Evolutionary conservation across 2,329 filamentous ascomycete genomes (phyloP), one percentile per base, ranked within the genome.

Genomic region (Calycina marina): DNA sequence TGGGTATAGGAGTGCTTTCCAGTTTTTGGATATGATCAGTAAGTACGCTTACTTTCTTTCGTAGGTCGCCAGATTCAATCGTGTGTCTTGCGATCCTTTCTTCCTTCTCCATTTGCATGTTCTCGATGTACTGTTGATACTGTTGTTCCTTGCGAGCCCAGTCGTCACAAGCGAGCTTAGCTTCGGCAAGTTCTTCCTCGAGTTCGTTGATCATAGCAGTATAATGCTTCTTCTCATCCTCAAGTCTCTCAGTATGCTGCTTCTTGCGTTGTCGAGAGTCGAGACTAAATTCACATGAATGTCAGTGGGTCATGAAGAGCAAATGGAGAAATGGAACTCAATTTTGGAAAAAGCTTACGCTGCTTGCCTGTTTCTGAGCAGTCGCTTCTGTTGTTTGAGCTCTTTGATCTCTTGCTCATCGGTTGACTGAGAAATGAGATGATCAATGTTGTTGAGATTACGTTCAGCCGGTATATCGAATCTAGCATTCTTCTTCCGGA

Each of bases 181-280:
- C 65, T 37, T 72, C 67, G 32, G 63, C 62, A 43, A 93, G 62
- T 45, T 83, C 76, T 37, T 90, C 79, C 52, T 94, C 82, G 51
- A 94, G 67, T 34, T 77, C 69, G 44, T 62, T 70, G 52, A 94
- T 81, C 52, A 81, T 62, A 46, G 72, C 69, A 35, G 77, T 81
- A 62, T 74, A 92, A 37, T 81, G 72, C 65, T 94, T 94, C 69
- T 96, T 94, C 63, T 96, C 88, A 56, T 90, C 80, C 57, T 96
- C 90, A 28, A 96, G 72, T 48, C 90, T 77, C 61, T 96, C 90
- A 18, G 90, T 96, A 61, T 96, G 88, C 60, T 84, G 80, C 72
- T 96, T 96, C 69, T 96, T 98, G 48, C 90, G 77, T 58, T 96
- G 88, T 45, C 90, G 76, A 27, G 90, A 96, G 61, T 96, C 88